Evolutionary conservation across 306 rosid genomes (phyloP).

Genomic region (Vigna unguiculata): DNA sequence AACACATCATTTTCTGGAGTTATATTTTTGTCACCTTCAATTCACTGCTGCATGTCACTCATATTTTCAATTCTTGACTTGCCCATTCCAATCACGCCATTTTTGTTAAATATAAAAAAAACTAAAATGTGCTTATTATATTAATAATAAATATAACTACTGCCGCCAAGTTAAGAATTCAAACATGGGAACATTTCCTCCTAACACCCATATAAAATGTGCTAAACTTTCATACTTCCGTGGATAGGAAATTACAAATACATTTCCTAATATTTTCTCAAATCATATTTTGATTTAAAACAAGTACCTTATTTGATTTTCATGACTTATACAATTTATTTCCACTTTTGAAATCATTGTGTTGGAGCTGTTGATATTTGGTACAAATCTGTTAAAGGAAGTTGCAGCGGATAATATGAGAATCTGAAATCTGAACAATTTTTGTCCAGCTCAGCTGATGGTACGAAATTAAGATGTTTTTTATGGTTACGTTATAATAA

Average conservation of each 20-base stretch:
- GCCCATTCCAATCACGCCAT: background rate
- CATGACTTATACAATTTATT: background rate
- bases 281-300: no score
- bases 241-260: no score
- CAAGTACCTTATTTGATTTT: background rate
- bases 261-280: no score
- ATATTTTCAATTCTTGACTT: background rate
- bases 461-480: background rate
- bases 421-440: background rate
- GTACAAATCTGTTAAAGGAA: background rate
- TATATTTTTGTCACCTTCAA: slow-evolving; percentile 4
- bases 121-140: no score
- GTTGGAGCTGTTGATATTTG: background rate
- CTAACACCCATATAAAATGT: no score
- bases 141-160: no score
- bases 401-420: background rate
- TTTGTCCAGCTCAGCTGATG: background rate
- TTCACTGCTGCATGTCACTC: slow-evolving; percentile 16
- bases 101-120: background rate
- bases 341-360: background rate
- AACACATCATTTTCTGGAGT: background rate
- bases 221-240: no score
- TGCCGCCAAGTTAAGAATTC: no score
- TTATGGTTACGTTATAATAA: background rate
- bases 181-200: no score